Evolutionary conservation across 768 basidiomycete species (phyloP).

Genomic region (Amanita thiersii): DNA sequence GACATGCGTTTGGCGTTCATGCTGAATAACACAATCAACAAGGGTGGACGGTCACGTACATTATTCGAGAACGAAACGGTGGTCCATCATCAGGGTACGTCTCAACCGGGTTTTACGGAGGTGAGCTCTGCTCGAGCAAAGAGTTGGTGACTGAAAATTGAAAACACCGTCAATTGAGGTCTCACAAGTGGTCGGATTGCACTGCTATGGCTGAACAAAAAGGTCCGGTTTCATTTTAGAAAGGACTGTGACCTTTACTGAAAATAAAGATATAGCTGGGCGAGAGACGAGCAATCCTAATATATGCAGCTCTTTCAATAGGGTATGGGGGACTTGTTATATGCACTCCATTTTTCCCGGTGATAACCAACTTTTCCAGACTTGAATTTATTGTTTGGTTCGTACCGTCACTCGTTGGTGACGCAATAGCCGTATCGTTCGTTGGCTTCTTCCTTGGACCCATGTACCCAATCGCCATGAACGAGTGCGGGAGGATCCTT

Average conservation of each 20-base stretch:
- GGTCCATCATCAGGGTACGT: constrained; percentile 41
- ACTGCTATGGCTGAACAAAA: constrained; percentile 48
- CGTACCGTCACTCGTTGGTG: constrained; percentile 54
- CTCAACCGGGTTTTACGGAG: constrained; percentile 50
- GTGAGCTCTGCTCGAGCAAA: constrained; percentile 18
- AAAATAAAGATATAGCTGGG: too few species aligned
- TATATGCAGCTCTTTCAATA: neutral
- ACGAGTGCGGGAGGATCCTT: constrained; percentile 56
- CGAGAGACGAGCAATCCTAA: too few species aligned
- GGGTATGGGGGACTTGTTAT: constrained; percentile 51
- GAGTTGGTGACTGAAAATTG: neutral
- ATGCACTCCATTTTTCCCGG: constrained; percentile 46
- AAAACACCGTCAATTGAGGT: constrained; percentile 28
- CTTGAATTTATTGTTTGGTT: constrained; percentile 66
- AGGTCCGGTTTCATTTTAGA: too few species aligned
- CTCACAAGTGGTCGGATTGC: constrained; percentile 47
- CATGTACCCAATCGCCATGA: constrained; percentile 70
- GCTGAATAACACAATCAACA: neutral
- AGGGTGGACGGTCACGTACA: constrained; percentile 71
- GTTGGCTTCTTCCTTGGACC: constrained; percentile 71
- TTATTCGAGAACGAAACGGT: constrained; percentile 25
- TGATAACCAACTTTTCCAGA: constrained; percentile 32
- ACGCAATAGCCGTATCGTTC: constrained; percentile 55
- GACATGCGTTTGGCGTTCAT: too few species aligned
- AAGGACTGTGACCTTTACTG: too few species aligned